Evolutionary conservation across 1,284 basidiomycete species (phyloP), one percentile per base, ranked within the genome.

Genomic region (Ganoderma lucidum): DNA sequence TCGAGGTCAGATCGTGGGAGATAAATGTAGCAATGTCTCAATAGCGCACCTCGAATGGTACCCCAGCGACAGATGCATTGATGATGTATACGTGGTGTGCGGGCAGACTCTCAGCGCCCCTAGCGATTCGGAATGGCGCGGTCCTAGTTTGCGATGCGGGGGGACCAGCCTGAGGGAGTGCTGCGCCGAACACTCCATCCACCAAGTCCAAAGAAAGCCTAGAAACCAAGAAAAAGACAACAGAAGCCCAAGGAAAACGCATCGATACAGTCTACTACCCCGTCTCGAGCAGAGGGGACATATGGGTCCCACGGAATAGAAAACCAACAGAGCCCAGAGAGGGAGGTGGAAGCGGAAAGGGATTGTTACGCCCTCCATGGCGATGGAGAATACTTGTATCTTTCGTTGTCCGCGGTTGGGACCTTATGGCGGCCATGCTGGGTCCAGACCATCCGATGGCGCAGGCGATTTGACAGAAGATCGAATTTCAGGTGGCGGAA

Each of bases 81-180:
- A 64, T 41, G 59, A 67, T 53, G 17, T 64, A 70, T n/a, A 70
- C 55, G 39, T 62, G 59, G 14, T 65, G 65, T 5, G 15, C 14
- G 6, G 45, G 35, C 44, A 32, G 63, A 23, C 60, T 55, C n/a
- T 23, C 51, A 2, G 51, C n/a, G 23, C 61, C 41, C 28, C 51
- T n/a, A 6, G 69, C 63, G 19, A 70, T 65, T 30, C 12, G 23
- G 65, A 70, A 67, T 3, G 69, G 53, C 30, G 35, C 53, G 15
- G 53, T 56, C 15, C 30, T 32, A 8, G 23, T 23, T 35, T 30
- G 30, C 53, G 14, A 2, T 6, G 32, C 35, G 1, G 48, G 23
- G 53, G 30, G 35, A 32, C 10, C 48, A 56, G 53, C 17, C n/a
- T 17, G 44, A 28, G n/a, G n/a, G n/a, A 30, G 53, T 28, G 30